Base-by-base conservation (phyloP, 768 basidiomycete species). In the Lyophyllum atratum region DNA sequence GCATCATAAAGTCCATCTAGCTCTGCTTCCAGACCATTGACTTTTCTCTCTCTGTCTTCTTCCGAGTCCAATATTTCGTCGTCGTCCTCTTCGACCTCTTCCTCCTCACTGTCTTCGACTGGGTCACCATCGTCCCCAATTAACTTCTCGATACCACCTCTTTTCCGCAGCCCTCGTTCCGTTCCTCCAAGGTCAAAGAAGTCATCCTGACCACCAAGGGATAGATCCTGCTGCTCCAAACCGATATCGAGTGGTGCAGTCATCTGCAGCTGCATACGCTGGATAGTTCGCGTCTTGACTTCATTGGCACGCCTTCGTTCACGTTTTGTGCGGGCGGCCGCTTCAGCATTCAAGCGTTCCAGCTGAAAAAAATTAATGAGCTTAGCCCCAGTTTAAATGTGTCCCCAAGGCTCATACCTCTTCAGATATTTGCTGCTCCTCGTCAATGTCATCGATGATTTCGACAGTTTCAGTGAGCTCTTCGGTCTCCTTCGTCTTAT, bases 211-310 rank as follows among this genome's bases (percentile, higher is more conserved):
- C 91, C 92, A n/a, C 75, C 78, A 17, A 96, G 79, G 17, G 89
- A 80, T 2, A 84, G 75, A 61, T 96, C 94, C 51, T 82, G 79
- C 64, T 90, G 90, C 65, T 94, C 92, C 57, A 95, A 72, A 69
- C 95, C 95, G 61, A 98, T 95, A 64, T 98, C 97, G 62, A 95
- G 76, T n/a, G 97, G 97, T 19, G 94, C 93, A 12, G 91, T 92
- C 97, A 99, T 99, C 68, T 92, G 89, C 45, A 98, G 80, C 69
- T 98, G 97, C 85, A 98, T 90, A 51, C 95, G 89, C 67, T 93
- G 92, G 39, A 98, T 87, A 1, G 93, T 92, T 61, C 89, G 85
- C 26, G 83, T 80, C 73, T 91, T 93, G 66, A 91, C 78, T 75
- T 98, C 97, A 72, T 98, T 98, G 2, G 88, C 85, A 33, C 86